Conservation (phyloP, 2,329 filamentous ascomycete genomes). For the Botryotinia globosa region DNA sequence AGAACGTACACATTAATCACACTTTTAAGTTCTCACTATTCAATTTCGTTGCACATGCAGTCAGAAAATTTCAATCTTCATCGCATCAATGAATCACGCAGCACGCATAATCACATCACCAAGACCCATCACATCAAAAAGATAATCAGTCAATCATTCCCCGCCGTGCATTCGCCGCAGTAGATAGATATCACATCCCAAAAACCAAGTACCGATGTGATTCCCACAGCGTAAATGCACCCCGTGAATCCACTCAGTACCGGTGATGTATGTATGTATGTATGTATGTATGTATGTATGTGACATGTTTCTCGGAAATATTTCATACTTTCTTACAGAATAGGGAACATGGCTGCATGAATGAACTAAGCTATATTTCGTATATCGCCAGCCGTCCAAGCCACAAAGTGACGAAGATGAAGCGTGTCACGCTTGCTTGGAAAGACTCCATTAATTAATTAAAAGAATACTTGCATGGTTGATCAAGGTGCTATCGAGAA, state of each 20-base stretch:
- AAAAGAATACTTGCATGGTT: not conserved
- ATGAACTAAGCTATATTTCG: not conserved
- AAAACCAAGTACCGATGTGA: not conserved
- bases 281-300: not conserved
- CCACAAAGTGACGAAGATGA: not conserved
- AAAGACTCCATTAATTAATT: not conserved
- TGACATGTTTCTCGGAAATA: not conserved
- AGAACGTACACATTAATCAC: not conserved
- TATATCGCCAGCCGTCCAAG: not conserved
- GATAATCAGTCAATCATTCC: not conserved
- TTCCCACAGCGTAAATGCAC: not conserved
- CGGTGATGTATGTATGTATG: not conserved
- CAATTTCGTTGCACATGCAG: not conserved
- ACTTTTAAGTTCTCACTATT: not conserved
- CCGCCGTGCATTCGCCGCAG: not conserved
- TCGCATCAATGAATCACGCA: not conserved
- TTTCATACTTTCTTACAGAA: not conserved
- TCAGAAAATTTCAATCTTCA: not conserved
- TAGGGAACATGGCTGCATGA: not conserved
- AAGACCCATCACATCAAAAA: not conserved
- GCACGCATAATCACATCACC: not conserved
- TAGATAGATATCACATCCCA: not conserved
- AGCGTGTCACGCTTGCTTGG: not conserved
- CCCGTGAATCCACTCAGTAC: conserved; percentile 5
- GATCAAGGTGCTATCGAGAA: not conserved